Evolutionary conservation across 2,329 filamentous ascomycete species (phyloP).

Genomic region (Reticulascus tulasneorum): DNA sequence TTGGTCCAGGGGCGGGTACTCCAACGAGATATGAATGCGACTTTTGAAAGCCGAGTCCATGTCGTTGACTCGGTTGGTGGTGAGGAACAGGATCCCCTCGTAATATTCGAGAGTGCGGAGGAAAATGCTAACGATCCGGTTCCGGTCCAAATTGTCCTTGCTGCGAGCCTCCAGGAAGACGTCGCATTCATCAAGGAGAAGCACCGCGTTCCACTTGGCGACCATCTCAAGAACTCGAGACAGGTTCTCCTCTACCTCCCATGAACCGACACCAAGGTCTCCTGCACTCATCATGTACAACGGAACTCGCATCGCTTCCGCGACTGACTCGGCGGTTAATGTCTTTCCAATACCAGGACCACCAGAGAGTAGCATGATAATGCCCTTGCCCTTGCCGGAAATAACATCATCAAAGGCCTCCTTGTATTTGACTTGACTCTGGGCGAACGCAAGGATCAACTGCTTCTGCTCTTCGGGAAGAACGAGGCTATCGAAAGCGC

Average conservation of each 20-base stretch:
- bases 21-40: constrained; percentile 22
- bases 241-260: not conserved
- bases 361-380: constrained; percentile 4
- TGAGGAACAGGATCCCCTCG: constrained; percentile 31
- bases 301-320: constrained; percentile 5
- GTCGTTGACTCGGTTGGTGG: constrained; percentile 32
- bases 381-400: constrained; percentile 4
- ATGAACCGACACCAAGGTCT: constrained; percentile 1
- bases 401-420: constrained; percentile 38
- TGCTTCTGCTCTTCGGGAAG: constrained; percentile 45
- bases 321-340: constrained; percentile 15
- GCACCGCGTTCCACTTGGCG: constrained; percentile 67
- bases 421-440: constrained; percentile 35
- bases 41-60: constrained; percentile 27
- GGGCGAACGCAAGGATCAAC: constrained; percentile 43
- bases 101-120: constrained; percentile 31
- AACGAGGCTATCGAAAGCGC: constrained; percentile 44
- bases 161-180: constrained; percentile 69
- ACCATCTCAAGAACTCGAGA: not conserved
- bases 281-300: constrained; percentile 7
- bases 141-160: constrained; percentile 43
- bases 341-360: constrained; percentile 8
- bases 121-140: constrained; percentile 27
- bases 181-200: constrained; percentile 81
- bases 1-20: constrained; percentile 21